A percentile compares a stretch with the other conserved stretches of the same genome.
phyloP scores from a whole-genome alignment of 1,284 basidiomycete genomes.

The Afroboletus lepidellus region DNA sequence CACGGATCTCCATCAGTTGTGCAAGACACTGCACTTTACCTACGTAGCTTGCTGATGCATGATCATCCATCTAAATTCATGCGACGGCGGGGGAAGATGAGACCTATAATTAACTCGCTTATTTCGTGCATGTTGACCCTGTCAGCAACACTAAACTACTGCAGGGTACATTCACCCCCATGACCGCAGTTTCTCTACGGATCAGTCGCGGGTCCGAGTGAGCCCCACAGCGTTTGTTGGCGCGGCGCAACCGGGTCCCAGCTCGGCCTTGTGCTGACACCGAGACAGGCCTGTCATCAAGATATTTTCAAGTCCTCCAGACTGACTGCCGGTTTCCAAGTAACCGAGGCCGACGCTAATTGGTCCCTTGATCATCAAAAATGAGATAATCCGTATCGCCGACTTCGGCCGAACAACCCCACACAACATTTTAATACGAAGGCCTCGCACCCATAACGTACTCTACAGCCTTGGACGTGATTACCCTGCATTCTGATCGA shows the following conservation, averaged over 20 bases:
- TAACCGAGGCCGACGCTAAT: neutral
- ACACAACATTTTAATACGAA: neutral
- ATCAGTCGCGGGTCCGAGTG: too few species aligned
- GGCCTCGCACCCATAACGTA: neutral
- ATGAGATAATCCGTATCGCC: slow-evolving; percentile 3
- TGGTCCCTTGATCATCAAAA: slow-evolving; percentile 1
- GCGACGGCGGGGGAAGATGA: neutral
- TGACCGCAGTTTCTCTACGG: too few species aligned
- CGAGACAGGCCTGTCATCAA: too few species aligned
- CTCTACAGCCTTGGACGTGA: neutral
- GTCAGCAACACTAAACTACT: neutral
- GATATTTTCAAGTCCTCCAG: neutral
- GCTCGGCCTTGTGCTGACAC: neutral
- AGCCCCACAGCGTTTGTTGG: neutral
- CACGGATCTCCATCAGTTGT: neutral
- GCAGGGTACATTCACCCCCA: neutral
- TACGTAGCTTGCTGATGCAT: neutral
- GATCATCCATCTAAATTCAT: neutral
- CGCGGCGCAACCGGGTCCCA: neutral
- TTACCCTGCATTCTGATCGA: neutral
- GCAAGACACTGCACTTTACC: neutral
- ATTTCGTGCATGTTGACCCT: neutral
- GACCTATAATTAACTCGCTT: slow-evolving; percentile 6
- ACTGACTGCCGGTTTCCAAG: slow-evolving; percentile 10
- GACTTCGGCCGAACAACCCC: slow-evolving; percentile 16